Percentiles rank a stretch among this genome's conserved stretches.
phyloP scores from a whole-genome alignment of 179 eudicot genomes.

The Drosera spatulata region DNA sequence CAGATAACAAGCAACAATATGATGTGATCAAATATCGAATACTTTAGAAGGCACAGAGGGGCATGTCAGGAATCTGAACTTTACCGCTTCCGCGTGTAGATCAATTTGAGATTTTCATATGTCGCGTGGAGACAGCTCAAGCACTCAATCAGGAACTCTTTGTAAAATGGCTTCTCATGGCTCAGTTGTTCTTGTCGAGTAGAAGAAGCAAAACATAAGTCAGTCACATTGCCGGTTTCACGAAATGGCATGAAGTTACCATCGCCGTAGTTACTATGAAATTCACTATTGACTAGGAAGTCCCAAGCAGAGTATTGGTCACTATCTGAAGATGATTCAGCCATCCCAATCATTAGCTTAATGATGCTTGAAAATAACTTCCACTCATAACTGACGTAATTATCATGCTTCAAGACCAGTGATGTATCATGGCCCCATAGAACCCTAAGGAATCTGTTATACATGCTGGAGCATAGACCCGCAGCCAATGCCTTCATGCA shows the following conservation, averaged over 20 bases:
- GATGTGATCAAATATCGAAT: too few species aligned
- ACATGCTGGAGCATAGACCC: conserved; percentile 55
- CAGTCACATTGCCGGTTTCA: conserved; percentile 19
- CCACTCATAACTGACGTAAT: conserved; percentile 68
- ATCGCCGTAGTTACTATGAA: conserved; percentile 48
- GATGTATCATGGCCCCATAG: conserved; percentile 65
- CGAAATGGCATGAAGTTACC: conserved; percentile 20
- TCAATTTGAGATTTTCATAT: conserved; percentile 84
- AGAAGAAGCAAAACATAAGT: conserved; percentile 18
- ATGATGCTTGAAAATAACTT: conserved; percentile 48
- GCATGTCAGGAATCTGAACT: neutral
- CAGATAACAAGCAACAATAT: too few species aligned
- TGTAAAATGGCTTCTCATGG: conserved; percentile 22
- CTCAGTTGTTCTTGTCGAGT: conserved; percentile 14
- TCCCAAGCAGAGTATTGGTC: conserved; percentile 70
- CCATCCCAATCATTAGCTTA: conserved; percentile 36
- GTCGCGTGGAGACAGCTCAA: conserved; percentile 80
- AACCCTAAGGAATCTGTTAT: conserved; percentile 56
- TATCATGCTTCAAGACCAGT: conserved; percentile 31
- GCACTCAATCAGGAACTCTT: conserved; percentile 51
- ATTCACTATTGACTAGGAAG: conserved; percentile 62
- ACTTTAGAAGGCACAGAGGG: neutral
- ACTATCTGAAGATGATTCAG: conserved; percentile 17
- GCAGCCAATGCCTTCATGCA: conserved; percentile 81
- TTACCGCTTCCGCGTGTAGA: conserved; percentile 81